Conservation (phyloP, 192 early-diverging fungal species). For the Dissophora ornata region DNA sequence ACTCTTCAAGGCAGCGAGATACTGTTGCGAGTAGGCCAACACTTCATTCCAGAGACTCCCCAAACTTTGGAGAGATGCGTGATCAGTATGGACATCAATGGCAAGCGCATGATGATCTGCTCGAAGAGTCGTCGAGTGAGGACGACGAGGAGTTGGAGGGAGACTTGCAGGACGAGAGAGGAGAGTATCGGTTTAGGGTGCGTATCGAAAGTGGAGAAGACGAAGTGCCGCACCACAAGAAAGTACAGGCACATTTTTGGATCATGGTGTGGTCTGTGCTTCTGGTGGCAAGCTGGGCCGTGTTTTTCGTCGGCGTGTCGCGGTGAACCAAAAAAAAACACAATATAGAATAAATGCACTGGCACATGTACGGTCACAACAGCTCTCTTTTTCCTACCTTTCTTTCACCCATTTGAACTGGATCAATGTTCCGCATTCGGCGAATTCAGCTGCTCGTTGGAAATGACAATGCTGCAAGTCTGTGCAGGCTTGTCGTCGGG, state of each 20-base stretch:
- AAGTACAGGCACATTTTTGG: conserved; percentile 44
- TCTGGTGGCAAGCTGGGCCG: conserved; percentile 34
- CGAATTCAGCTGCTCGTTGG: conserved; percentile 2
- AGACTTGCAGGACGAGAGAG: conserved; percentile 32
- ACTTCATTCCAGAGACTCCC: background rate
- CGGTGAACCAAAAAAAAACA: conserved; percentile 4
- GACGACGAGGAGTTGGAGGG: background rate
- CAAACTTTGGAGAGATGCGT: background rate
- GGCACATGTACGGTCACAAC: no score
- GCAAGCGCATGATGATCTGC: background rate
- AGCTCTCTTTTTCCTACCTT: background rate
- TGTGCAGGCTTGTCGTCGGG: background rate
- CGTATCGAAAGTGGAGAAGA: conserved; percentile 51
- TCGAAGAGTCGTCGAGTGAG: background rate
- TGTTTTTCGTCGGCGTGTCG: conserved; percentile 38
- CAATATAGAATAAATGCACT: background rate
- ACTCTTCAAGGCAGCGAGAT: background rate
- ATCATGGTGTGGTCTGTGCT: conserved; percentile 40
- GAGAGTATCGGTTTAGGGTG: conserved; percentile 41
- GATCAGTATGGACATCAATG: background rate
- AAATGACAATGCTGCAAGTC: background rate
- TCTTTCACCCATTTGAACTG: background rate
- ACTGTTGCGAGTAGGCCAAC: background rate
- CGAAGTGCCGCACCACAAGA: conserved; percentile 38
- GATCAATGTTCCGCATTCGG: conserved; percentile 14